phyloP scores from a whole-genome alignment of 1,139 yeast species.

The Kodamaea alishanica region DNA sequence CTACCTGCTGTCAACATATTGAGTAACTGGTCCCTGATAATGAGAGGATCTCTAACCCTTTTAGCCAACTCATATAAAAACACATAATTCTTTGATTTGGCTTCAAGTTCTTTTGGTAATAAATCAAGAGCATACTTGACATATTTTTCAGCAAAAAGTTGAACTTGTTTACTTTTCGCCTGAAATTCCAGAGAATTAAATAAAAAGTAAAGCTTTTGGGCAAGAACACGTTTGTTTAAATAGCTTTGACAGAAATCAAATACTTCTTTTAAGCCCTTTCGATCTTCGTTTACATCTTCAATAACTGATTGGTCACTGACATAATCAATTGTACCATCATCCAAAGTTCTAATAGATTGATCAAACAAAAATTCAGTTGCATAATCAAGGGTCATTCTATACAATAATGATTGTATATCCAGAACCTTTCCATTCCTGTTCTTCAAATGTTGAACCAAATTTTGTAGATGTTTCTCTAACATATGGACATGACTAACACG shows the following conservation, averaged over 20 bases:
- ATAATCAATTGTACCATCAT: conserved; percentile 28
- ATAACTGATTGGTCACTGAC: conserved; percentile 8
- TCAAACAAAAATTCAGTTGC: conserved; percentile 44
- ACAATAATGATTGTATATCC: conserved; percentile 39
- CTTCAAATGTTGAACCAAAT: conserved; percentile 32
- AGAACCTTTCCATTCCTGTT: conserved; percentile 21
- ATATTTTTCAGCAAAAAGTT: conserved; percentile 28
- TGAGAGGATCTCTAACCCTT: conserved; percentile 39
- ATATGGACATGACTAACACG: conserved; percentile 50
- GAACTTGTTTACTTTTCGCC: conserved; percentile 17
- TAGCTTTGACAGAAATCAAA: conserved; percentile 32
- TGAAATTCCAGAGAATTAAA: conserved; percentile 29
- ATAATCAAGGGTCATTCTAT: conserved; percentile 39
- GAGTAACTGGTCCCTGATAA: conserved; percentile 42
- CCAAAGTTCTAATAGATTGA: conserved; percentile 28
- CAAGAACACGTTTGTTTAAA: conserved; percentile 28
- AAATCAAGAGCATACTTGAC: conserved; percentile 25
- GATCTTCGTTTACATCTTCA: conserved; percentile 21
- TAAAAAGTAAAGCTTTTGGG: conserved; percentile 26
- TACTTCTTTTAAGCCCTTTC: conserved; percentile 24
- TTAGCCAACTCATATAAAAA: conserved; percentile 44
- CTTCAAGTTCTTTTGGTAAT: conserved; percentile 33
- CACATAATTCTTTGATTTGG: conserved; percentile 31
- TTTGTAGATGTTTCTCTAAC: conserved; percentile 46
- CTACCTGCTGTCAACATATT: conserved; percentile 45